Evolutionary conservation across 2,329 filamentous ascomycete genomes (phyloP), one percentile per base, ranked within the genome.

Genomic region (Scedosporium boydii): DNA sequence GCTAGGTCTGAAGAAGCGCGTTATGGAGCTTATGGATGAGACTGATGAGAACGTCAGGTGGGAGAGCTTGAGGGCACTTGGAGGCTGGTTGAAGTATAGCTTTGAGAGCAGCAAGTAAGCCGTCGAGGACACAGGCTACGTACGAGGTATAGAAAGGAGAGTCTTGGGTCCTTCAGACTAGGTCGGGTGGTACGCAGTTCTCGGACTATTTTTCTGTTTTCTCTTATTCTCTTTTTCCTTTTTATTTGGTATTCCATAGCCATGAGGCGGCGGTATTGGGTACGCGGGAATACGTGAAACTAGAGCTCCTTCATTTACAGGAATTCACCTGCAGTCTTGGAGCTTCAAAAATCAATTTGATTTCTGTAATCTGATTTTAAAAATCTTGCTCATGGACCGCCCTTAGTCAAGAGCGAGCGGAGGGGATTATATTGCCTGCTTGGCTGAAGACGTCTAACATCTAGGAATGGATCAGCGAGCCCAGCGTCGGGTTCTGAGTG

Each of bases 11-110:
- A 97, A 97, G 83, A 85, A 84, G 18, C 83, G 91, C 67, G 88
- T 96, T 64, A 96, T 97, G 92, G 90, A 92, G 77, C 80, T 97
- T 70, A 97, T 97, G 93, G 87, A 86, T 69, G 91, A 96, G 71
- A 82, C 86, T 63, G 91, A 96, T 70, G 92, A 96, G 78, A 87
- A 86, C 64, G 91, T 97, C 57, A 82, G 93, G 71, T 97, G 92
- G 91, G 93, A 97, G 80, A 95, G 90, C 75, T 77, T 97, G 77
- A 86, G 89, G 69, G 92, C 93, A 16, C 85, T 97, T 48, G 83
- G 83, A 21, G 81, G 82, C 18, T 86, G 83, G 83, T 73, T 86
- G 69, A 85, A 85, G 78, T 86, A 86, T 69, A 86, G 82, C 74
- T 85, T 86, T 68, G 83, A 86, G 67, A 69, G 73, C 66, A 60